Percentiles rank a stretch among this genome's conserved stretches.
These are phyloP conservation scores for Cairneyella variabilis DNA, from an alignment of 495 filamentous ascomycete species.

Conservation along the genomic window DNA sequence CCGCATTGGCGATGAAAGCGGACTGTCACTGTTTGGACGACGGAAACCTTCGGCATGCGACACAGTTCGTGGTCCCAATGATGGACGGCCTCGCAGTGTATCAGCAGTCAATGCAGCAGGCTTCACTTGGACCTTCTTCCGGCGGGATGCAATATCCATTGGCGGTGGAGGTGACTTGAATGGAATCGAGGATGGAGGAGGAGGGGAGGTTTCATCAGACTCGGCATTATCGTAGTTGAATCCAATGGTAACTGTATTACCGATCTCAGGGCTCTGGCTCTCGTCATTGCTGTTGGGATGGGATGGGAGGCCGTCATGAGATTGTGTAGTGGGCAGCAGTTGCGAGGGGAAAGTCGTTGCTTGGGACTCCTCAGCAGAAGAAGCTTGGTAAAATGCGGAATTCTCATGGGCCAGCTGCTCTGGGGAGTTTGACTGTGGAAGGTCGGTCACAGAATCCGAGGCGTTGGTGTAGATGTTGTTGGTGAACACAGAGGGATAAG, in stretches of 20 bases:
- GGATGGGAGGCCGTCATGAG: slow-evolving; percentile 5
- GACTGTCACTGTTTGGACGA: slow-evolving; percentile 14
- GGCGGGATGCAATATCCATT: slow-evolving; percentile 24
- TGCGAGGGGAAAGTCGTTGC: slow-evolving; percentile 19
- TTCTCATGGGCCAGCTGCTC: slow-evolving; percentile 9
- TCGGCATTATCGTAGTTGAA: slow-evolving; percentile 21
- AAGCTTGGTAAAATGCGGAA: slow-evolving; percentile 14
- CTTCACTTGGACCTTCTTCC: slow-evolving; percentile 24
- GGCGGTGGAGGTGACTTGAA: slow-evolving; percentile 27
- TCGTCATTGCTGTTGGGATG: neutral
- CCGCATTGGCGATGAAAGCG: slow-evolving; percentile 28
- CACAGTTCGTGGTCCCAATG: slow-evolving; percentile 25
- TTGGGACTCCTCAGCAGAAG: slow-evolving; percentile 6
- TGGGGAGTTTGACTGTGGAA: slow-evolving; percentile 8
- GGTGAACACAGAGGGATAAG: slow-evolving; percentile 10
- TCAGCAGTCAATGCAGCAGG: slow-evolving; percentile 21
- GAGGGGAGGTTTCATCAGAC: slow-evolving; percentile 15
- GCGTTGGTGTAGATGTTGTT: slow-evolving; percentile 12
- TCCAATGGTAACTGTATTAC: neutral
- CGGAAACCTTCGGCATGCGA: slow-evolving; percentile 26
- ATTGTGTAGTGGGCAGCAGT: slow-evolving; percentile 6
- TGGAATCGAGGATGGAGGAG: slow-evolving; percentile 18
- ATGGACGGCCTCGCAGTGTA: slow-evolving; percentile 17
- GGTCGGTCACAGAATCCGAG: slow-evolving; percentile 10
- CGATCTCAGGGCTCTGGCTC: slow-evolving; percentile 21